These are phyloP conservation scores for Aureobasidium uvarum DNA, from an alignment of 2,329 filamentous ascomycete species.

Conservation along the genomic window DNA sequence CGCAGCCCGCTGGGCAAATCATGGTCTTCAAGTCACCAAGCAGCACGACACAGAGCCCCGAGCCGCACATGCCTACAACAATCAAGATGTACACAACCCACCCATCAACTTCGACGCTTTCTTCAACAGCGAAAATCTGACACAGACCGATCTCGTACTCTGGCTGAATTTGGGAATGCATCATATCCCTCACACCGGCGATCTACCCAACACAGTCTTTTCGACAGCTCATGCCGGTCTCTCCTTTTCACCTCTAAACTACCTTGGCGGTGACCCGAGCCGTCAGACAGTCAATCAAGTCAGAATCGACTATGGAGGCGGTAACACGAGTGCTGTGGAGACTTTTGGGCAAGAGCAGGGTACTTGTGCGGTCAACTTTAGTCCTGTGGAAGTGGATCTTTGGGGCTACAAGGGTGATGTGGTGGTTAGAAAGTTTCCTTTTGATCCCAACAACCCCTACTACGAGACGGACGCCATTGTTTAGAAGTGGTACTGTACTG, in stretches of 20 bases:
- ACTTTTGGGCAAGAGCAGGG: slow-evolving; percentile 39
- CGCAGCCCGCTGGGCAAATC: slow-evolving; percentile 40
- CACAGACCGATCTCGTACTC: slow-evolving; percentile 51
- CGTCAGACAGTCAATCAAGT: slow-evolving; percentile 45
- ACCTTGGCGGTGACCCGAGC: slow-evolving; percentile 45
- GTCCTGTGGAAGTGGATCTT: slow-evolving; percentile 34
- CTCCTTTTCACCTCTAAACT: slow-evolving; percentile 49
- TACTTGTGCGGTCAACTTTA: slow-evolving; percentile 36
- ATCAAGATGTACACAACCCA: slow-evolving; percentile 42
- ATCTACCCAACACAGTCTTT: slow-evolving; percentile 56
- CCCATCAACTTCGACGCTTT: slow-evolving; percentile 48
- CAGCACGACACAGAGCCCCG: slow-evolving; percentile 50
- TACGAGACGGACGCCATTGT: slow-evolving; percentile 28
- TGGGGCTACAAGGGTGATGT: slow-evolving; percentile 39
- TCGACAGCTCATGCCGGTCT: slow-evolving; percentile 49
- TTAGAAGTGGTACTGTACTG: neutral
- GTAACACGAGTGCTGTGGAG: slow-evolving; percentile 34
- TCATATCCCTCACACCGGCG: slow-evolving; percentile 56
- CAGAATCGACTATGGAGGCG: slow-evolving; percentile 41
- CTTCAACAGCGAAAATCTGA: slow-evolving; percentile 46
- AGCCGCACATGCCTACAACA: slow-evolving; percentile 41
- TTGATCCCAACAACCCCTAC: slow-evolving; percentile 40
- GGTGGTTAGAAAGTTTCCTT: slow-evolving; percentile 43
- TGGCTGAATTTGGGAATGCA: slow-evolving; percentile 60
- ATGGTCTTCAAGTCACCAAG: slow-evolving; percentile 44